phyloP scores from a whole-genome alignment of 164 flowering plant species.

The grape (Vitis vinifera) region DNA sequence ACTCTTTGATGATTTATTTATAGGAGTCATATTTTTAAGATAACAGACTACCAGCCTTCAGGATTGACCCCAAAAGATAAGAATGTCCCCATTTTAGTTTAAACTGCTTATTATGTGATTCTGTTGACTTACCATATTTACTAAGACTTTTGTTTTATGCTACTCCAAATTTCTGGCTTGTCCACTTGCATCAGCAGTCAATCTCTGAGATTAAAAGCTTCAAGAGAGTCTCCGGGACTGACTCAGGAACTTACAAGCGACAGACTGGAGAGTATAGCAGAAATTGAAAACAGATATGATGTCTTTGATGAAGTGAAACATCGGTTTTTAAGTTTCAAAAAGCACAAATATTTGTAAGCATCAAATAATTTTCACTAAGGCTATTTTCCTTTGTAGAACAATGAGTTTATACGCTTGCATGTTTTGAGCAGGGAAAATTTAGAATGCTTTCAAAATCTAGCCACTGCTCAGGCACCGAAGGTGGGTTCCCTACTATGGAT shows the following conservation, averaged over 20 bases:
- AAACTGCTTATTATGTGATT: not conserved
- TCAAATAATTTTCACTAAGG: not conserved
- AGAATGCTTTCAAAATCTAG: slow-evolving; percentile 62
- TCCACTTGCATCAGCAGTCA: slow-evolving; percentile 34
- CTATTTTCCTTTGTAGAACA: slow-evolving; percentile 7
- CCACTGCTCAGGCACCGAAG: slow-evolving; percentile 82
- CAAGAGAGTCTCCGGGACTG: slow-evolving; percentile 34
- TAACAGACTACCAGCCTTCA: slow-evolving; percentile 25
- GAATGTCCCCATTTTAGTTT: slow-evolving; percentile 17
- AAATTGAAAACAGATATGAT: slow-evolving; percentile 27
- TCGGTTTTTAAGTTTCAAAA: slow-evolving; percentile 75
- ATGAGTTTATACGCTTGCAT: slow-evolving; percentile 13
- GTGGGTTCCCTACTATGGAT: slow-evolving; percentile 29
- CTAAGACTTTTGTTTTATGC: too few relatives aligned
- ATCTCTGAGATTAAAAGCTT: slow-evolving; percentile 40
- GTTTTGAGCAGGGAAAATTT: slow-evolving; percentile 58
- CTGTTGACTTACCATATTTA: not conserved
- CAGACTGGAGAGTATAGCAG: slow-evolving; percentile 24
- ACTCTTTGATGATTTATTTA: slow-evolving; percentile 32
- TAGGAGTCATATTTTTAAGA: slow-evolving; percentile 37
- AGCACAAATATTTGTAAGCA: slow-evolving; percentile 71
- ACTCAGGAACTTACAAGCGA: slow-evolving; percentile 35
- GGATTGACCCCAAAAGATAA: slow-evolving; percentile 38
- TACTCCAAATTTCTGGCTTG: slow-evolving; percentile 7
- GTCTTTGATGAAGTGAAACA: slow-evolving; percentile 60